Conservation (phyloP, 805 yeast species). For the Phaffomyces opuntiae region DNA sequence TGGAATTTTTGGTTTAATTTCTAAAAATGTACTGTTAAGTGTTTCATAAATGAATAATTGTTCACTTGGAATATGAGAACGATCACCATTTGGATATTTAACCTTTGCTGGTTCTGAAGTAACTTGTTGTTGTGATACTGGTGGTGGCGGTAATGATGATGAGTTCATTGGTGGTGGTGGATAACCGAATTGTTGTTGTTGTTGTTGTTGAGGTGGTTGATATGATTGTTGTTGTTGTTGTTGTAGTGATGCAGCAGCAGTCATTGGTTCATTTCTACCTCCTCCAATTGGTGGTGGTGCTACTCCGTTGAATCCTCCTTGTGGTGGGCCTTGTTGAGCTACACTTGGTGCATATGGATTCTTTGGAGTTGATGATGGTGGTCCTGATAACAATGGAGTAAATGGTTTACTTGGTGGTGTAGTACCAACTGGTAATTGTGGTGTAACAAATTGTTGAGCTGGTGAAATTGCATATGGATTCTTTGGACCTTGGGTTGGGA, state of each 20-base stretch:
- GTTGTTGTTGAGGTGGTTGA: too few relatives aligned
- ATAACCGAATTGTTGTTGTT: slow-evolving; percentile 7
- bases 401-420: slow-evolving; percentile 25
- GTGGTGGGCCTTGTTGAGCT: slow-evolving; percentile 20
- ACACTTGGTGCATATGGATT: slow-evolving; percentile 34
- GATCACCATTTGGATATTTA: slow-evolving; percentile 55
- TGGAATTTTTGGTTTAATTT: slow-evolving; percentile 69
- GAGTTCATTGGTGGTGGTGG: slow-evolving; percentile 23
- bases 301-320: slow-evolving; percentile 19
- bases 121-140: slow-evolving; percentile 3
- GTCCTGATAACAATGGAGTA: slow-evolving; percentile 7
- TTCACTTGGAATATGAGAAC: slow-evolving; percentile 56
- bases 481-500: slow-evolving; percentile 18
- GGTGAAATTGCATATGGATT: slow-evolving; percentile 32
- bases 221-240: slow-evolving; percentile 5
- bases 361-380: slow-evolving; percentile 18
- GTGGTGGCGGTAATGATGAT: slow-evolving; percentile 29
- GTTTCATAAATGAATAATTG: slow-evolving; percentile 52
- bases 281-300: slow-evolving; percentile 27
- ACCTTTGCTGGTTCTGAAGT: slow-evolving; percentile 13
- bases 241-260: slow-evolving; percentile 11
- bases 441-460: slow-evolving; percentile 8
- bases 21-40: slow-evolving; percentile 46
- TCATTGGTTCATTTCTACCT: slow-evolving; percentile 3
- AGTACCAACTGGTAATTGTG: slow-evolving; percentile 19